Base-by-base conservation (phyloP, 148 eudicot species). In the Persicaria maculosa region DNA sequence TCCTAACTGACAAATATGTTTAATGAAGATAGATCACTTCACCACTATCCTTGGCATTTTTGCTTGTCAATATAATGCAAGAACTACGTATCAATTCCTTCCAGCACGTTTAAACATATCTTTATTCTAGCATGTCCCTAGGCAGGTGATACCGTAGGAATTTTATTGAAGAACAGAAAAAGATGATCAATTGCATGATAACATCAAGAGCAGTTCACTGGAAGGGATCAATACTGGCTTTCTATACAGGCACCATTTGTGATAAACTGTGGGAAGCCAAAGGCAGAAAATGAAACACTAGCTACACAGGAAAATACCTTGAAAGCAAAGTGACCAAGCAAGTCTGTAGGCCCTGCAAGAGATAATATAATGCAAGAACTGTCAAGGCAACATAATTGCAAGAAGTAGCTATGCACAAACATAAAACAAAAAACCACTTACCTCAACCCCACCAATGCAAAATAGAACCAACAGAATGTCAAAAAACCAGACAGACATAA, bases 371-470 rank as follows among this genome's bases (percentile, higher is more conserved):
- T 31, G 40, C 40, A 31, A 31, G 3, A 31, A 58, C 31, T 58
- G 64, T 19, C 64, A 53, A n/a, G n/a, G n/a, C n/a, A 19, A 20
- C 64, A 58, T 19, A 58, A 58, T 31, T 58, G 64, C 36, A 20
- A 57, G 62, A 57, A 57, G 31, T 58, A 8, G 9, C n/a, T 20
- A 20, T 19, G 64, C 64, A 58, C 64, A 58, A 58, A 31, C 40
- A 31, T 31, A 2, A 58, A 58, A 9, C 20, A 58, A 3, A 58
- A 58, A 58, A 9, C 31, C 43, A 76, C 87, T 74, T 75, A 96
- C 99, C 97, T 96, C 99, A 44, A 89, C 87, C 36, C 99, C 99
- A 62, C 97, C 99, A 65, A 96, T 88, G 86, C 91, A 87, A 73
- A 96, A 96, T 59, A 96, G 88, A 74, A 90, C 99, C 83, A 96